A percentile compares a stretch with the other conserved stretches of the same genome.
These are phyloP conservation scores for Suhomyces coccinellae DNA, from an alignment of 1,139 yeast genomes.

Conservation along the genomic window DNA sequence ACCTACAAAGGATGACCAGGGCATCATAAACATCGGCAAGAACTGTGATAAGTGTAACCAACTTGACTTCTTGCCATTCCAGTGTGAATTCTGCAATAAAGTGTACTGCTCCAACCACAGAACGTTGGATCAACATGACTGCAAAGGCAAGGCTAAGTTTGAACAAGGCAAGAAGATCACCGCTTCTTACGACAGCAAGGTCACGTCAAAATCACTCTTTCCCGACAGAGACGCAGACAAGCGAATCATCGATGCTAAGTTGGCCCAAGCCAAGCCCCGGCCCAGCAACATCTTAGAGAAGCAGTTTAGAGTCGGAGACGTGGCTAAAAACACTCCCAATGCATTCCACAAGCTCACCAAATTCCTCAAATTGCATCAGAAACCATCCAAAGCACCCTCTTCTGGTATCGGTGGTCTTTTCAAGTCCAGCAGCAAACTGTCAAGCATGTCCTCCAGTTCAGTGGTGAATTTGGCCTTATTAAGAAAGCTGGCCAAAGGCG, in stretches of 20 bases:
- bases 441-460: slow-evolving; percentile 8
- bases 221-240: slow-evolving; percentile 53
- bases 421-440: background rate
- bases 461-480: slow-evolving; percentile 31
- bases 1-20: slow-evolving; percentile 28
- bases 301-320: slow-evolving; percentile 33
- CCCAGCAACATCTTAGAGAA: slow-evolving; percentile 31
- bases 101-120: slow-evolving; percentile 63
- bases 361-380: slow-evolving; percentile 41
- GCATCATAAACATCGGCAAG: slow-evolving; percentile 67
- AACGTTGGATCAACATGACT: slow-evolving; percentile 46
- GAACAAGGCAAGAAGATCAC: slow-evolving; percentile 7
- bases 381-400: background rate
- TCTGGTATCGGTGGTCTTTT: background rate
- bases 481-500: slow-evolving; percentile 68
- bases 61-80: slow-evolving; percentile 69
- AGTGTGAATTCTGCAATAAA: slow-evolving; percentile 56
- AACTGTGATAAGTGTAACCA: slow-evolving; percentile 65
- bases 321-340: slow-evolving; percentile 23
- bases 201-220: slow-evolving; percentile 47
- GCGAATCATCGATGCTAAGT: slow-evolving; percentile 40
- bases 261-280: slow-evolving; percentile 24
- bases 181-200: slow-evolving; percentile 11
- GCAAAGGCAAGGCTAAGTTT: slow-evolving; percentile 27
- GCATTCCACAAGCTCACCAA: slow-evolving; percentile 50